phyloP scores from a whole-genome alignment of 164 flowering plant genomes.

The Cinnamomum micranthum region DNA sequence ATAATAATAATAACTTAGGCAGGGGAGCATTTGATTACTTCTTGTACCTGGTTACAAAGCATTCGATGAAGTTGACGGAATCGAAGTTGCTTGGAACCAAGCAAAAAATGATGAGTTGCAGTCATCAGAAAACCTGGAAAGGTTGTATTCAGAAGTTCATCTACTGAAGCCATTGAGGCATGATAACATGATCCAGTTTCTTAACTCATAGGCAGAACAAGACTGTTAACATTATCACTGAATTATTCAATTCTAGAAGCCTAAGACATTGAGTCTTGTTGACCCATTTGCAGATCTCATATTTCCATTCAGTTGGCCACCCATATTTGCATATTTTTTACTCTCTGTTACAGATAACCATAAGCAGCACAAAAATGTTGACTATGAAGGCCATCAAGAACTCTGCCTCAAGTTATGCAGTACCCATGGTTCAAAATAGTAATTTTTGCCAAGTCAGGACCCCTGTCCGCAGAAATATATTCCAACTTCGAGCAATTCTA shows the following conservation, averaged over 20 bases:
- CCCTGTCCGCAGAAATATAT: conserved; percentile 53
- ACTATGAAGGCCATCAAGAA: conserved; percentile 62
- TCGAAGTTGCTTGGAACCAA: conserved; percentile 85
- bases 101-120: conserved; percentile 55
- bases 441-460: conserved; percentile 21
- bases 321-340: not conserved
- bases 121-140: conserved; percentile 52
- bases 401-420: conserved; percentile 45
- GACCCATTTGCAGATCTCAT: not conserved
- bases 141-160: conserved; percentile 68
- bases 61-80: conserved; percentile 76
- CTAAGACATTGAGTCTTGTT: conserved; percentile 60
- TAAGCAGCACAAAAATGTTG: conserved; percentile 56
- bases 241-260: conserved; percentile 82
- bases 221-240: conserved; percentile 79
- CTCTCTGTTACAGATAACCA: conserved; percentile 42
- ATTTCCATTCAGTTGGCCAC: not conserved
- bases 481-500: conserved; percentile 27
- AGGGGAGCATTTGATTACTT: conserved; percentile 4
- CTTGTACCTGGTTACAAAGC: conserved; percentile 53
- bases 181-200: conserved; percentile 56
- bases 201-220: conserved; percentile 67
- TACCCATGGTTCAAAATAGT: conserved; percentile 7
- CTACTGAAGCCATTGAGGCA: conserved; percentile 65
- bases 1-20: too few species aligned